Conservation (phyloP, 495 filamentous ascomycete genomes). For the Podospora anserina region DNA sequence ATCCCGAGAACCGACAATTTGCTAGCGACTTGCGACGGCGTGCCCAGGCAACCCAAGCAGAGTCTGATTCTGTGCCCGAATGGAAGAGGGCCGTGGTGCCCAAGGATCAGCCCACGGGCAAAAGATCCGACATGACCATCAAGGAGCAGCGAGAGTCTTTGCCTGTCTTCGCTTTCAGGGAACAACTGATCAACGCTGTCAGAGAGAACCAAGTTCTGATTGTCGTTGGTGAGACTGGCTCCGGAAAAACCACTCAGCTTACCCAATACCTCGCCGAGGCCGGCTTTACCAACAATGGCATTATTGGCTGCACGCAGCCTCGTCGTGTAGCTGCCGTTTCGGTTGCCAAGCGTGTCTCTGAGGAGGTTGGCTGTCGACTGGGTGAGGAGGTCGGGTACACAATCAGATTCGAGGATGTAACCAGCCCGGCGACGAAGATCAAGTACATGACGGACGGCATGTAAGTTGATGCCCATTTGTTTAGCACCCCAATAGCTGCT, state of each 20-base stretch:
- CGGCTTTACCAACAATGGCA: constrained; percentile 82
- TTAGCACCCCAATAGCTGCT: background rate
- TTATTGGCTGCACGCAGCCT: constrained; percentile 96
- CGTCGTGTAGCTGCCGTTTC: constrained; percentile 97
- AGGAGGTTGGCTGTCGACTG: constrained; percentile 89
- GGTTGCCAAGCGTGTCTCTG: constrained; percentile 92
- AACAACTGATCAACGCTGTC: constrained; percentile 84
- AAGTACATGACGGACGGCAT: constrained; percentile 99
- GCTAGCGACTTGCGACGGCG: constrained; percentile 71
- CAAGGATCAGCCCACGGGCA: constrained; percentile 79
- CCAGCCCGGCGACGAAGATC: constrained; percentile 84
- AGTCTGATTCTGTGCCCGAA: constrained; percentile 70
- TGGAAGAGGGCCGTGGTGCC: constrained; percentile 86
- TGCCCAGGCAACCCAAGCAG: constrained; percentile 40
- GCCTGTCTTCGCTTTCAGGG: constrained; percentile 86
- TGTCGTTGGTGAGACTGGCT: constrained; percentile 96
- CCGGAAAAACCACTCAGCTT: constrained; percentile 94
- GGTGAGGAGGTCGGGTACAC: constrained; percentile 96
- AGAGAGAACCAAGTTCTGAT: constrained; percentile 85
- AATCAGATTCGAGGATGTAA: constrained; percentile 95
- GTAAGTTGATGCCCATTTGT: constrained; percentile 24
- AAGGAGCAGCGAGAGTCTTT: constrained; percentile 90
- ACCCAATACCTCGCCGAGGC: constrained; percentile 93
- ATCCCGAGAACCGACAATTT: constrained; percentile 78
- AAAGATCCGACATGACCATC: constrained; percentile 85